Evolutionary conservation across 2,329 filamentous ascomycete species (phyloP), one percentile per base, ranked within the genome.

Genomic region (Botrytis galanthina): DNA sequence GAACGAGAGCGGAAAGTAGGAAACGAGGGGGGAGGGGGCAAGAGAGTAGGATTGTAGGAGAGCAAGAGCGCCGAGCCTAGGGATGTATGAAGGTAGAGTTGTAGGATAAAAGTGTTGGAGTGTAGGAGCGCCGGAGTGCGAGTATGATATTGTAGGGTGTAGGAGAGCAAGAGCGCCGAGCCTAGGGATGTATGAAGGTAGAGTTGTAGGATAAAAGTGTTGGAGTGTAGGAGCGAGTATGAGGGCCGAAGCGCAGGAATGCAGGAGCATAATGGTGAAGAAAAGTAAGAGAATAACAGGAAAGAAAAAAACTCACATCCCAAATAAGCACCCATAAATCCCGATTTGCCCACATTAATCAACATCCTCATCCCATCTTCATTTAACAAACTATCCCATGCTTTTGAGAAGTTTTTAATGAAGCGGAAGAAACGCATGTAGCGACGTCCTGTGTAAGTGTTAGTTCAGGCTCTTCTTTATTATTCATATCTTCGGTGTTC

Each of bases 341-440:
- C 87, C 81, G 86, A 87, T 68, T 86, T 85, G 26, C 86, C 82
- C 8, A 91, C 83, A 54, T 89, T 87, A 4, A 92, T 82, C 82
- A 81, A 74, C 83, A 86, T 39, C 77, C 80, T 69, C 83, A 85
- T 75, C 44, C 80, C 79, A 16, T 77, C 64, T 39, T 54, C 69
- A 66, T 42, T 54, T 3, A 66, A 60, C 77, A 84, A 88, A 44
- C 84, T 78, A 4, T 80, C 78, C 79, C 85, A 86, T 1, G 89
- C 87, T 3, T 83, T 80, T 37, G 83, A 80, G 77, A 92, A 90
- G 67, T 85, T 86, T 63, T 89, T 88, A 70, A 92, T 82, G 80
- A 91, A 93, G 78, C 90, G 89, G 80, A 93, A 91, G 73, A 92
- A 83, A 20, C 92, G 89, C 79, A 93, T 86, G 81, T 88, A 90